Evolutionary conservation across 441 rosid genomes (phyloP), one percentile per base, ranked within the genome.

Genomic region (Lepidium campestre): DNA sequence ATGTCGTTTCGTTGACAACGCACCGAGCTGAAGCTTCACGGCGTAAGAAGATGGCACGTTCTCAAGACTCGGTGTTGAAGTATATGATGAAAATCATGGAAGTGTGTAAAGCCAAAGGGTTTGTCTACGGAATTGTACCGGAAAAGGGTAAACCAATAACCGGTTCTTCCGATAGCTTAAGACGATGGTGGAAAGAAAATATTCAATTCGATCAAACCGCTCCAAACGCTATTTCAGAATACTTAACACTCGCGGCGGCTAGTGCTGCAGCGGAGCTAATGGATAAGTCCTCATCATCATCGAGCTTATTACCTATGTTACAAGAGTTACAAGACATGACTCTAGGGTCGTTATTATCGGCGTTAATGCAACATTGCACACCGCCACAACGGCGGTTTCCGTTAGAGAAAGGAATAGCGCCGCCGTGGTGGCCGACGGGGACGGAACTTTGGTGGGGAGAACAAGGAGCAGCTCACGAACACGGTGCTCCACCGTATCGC

Each of bases 391-490:
- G 89, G 68, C 49, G 80, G 52, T 82, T 84, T 55, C 89, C 89
- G 0, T 32, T 84, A 9, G 85, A 86, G 27, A 81, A 59, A 59
- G 86, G 88, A 2, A 36, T 80, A 12, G 77, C 82, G 2, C 95
- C 88, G 1, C 88, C 94, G 7, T 84, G 94, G 94, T 86, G 94
- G 89, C 89, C 91, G 2, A 68, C 68, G 0, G 85, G 91, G 40
- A 46, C 22, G 0, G 89, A 86, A 77, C 1, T 62, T 2, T 81
- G 91, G 95, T 84, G 90, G 95, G 86, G 84, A 17, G 75, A 85
- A 65, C 88, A 82, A 75, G 89, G 88, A 29, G 19, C n/a, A 18
- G 29, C 57, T 67, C 2, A 57, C 4, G 85, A 83, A 36, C 85
- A 83, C 6, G 90, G 94, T 9, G 71, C 72, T 1, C 97, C 94